Evolutionary conservation across 2,329 filamentous ascomycete genomes (phyloP).

Genomic region (Cyanodermella asteris): DNA sequence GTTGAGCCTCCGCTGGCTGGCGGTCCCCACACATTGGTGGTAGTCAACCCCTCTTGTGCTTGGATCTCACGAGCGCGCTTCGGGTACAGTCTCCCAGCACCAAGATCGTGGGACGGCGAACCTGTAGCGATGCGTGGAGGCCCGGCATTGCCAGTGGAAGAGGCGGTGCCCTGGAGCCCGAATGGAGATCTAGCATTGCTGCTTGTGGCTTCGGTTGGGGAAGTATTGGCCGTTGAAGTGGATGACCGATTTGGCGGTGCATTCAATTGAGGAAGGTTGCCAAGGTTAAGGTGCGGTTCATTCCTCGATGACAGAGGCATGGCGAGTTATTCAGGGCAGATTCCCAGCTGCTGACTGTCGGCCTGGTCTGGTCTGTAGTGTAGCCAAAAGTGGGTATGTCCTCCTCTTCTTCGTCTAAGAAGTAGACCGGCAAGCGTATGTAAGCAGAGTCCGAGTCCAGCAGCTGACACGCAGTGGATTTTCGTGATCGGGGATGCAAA

Average conservation of each 20-base stretch:
- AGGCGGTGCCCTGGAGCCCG: slow-evolving; percentile 27
- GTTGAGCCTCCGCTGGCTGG: slow-evolving; percentile 93
- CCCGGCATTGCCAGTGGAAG: slow-evolving; percentile 15
- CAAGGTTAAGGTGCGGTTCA: slow-evolving; percentile 63
- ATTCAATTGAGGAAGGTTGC: slow-evolving; percentile 50
- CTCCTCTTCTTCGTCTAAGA: too few species aligned
- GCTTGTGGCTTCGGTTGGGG: slow-evolving; percentile 52
- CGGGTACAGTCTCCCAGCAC: slow-evolving; percentile 33
- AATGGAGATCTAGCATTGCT: slow-evolving; percentile 48
- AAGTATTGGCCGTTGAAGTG: slow-evolving; percentile 60
- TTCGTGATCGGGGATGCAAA: too few species aligned
- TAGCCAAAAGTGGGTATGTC: too few species aligned
- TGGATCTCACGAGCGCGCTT: slow-evolving; percentile 82
- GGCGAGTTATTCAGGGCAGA: slow-evolving; percentile 51
- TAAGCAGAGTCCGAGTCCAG: too few species aligned
- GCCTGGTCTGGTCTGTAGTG: too few species aligned
- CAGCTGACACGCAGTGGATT: too few species aligned
- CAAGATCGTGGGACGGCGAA: slow-evolving; percentile 87
- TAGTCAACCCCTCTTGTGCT: slow-evolving; percentile 72
- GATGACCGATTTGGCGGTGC: slow-evolving; percentile 48
- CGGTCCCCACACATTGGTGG: slow-evolving; percentile 66
- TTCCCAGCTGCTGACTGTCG: too few species aligned
- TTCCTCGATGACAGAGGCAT: slow-evolving; percentile 68
- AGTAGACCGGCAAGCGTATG: too few species aligned
- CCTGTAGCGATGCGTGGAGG: slow-evolving; percentile 61